Base-by-base conservation (phyloP, 2,329 filamentous ascomycete genomes). In the Fusarium austroafricanum region DNA sequence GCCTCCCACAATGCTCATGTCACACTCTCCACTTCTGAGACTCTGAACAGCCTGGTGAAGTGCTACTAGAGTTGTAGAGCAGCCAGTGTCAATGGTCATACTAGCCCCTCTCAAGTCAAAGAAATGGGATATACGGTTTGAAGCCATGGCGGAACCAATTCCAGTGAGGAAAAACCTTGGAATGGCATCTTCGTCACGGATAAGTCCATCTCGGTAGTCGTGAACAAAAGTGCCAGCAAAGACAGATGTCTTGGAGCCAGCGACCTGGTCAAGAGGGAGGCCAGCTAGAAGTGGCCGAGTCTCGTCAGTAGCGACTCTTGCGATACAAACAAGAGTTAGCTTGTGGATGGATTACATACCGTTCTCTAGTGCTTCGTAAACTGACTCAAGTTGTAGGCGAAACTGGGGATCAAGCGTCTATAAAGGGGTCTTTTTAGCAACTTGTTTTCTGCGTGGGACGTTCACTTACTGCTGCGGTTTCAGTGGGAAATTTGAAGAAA, bases 171-270 rank as follows among this genome's bases (percentile, higher is more conserved):
- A 40, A 4, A 33, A 55, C 3, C 33, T 42, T 4, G 55, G 59
- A 17, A 56, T n/a, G 1, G 12, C 39, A 1, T 51, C 40, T 3
- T 38, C 35, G 12, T 59, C 59, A 3, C 52, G 42, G 11, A 56
- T 33, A 9, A 59, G 10, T 5, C 26, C 35, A 10, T 63, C 63
- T 10, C 49, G 28, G 12, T 53, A 63, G 20, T 66, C 63, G 8
- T 42, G 26, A 6, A 20, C n/a, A 18, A 51, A 59, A 3, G 18
- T n/a, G 10, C 59, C 63, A 0, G 47, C 31, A 12, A 47, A 66
- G 4, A 66, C 60, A 3, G 54, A 46, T 15, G 63, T 66, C 8
- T 63, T 21, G 7, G 63, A 59, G 2, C 63, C 63, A 10, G 35
- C 35, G 1, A 58, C 20, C 1, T 38, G 12, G 26, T 26, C 3